A percentile compares a stretch with the other conserved stretches of the same genome.
phyloP scores from a whole-genome alignment of 1,284 basidiomycete genomes.

The Apiotrichum gracile region DNA sequence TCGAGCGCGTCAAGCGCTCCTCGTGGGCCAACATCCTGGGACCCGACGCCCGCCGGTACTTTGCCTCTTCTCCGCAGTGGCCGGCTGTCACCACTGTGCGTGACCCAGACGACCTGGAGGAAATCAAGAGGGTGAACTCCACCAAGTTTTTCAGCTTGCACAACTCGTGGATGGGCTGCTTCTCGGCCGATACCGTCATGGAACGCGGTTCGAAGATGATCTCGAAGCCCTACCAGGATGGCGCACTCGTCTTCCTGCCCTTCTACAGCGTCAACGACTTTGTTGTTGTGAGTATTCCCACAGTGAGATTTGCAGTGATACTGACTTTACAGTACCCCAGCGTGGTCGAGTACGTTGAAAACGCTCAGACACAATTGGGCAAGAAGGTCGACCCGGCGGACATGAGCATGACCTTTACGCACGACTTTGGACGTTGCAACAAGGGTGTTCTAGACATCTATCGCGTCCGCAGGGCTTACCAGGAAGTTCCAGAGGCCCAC shows the following conservation, averaged over 20 bases:
- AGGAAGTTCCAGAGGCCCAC: conserved; percentile 14
- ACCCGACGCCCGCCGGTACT: conserved; percentile 25
- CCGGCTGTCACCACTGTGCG: conserved; percentile 17
- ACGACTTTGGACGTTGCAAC: conserved; percentile 42
- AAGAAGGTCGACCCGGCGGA: conserved; percentile 8
- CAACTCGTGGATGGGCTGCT: conserved; percentile 24
- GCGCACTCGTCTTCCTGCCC: conserved; percentile 37
- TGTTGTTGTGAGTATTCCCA: background rate
- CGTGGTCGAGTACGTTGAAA: conserved; percentile 12
- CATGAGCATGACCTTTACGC: conserved; percentile 44
- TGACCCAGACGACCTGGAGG: conserved; percentile 17
- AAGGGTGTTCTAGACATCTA: background rate
- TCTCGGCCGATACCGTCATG: conserved; percentile 27
- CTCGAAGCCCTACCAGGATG: conserved; percentile 18
- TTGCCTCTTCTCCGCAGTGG: conserved; percentile 17
- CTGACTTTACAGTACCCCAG: conserved; percentile 1
- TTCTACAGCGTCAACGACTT: conserved; percentile 26
- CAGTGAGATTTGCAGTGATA: background rate
- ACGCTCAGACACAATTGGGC: conserved; percentile 23
- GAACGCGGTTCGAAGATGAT: conserved; percentile 22
- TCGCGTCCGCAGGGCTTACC: background rate
- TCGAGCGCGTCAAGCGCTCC: conserved; percentile 15
- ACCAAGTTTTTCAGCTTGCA: conserved; percentile 18
- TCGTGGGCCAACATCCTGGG: conserved; percentile 33
- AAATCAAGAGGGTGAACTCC: conserved; percentile 12